Evolutionary conservation across 495 filamentous ascomycete genomes (phyloP).

Genomic region (Xylaria bambusicola): DNA sequence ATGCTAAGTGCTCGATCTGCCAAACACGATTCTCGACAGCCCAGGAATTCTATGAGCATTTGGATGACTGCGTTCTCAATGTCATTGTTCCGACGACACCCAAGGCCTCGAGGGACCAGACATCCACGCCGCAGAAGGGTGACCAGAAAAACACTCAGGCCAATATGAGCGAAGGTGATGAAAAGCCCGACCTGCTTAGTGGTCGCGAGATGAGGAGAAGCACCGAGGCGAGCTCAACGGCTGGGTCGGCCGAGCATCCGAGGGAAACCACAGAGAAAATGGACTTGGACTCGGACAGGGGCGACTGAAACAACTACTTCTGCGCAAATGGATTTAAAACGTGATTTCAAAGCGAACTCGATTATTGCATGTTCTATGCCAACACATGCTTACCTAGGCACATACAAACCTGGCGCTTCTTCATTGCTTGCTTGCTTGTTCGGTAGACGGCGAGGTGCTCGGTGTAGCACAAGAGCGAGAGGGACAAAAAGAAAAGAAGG

Average conservation of each 20-base stretch:
- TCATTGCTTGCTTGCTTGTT: no score
- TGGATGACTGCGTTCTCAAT: slow-evolving; percentile 95
- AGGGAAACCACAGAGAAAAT: slow-evolving; percentile 18
- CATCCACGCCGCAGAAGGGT: slow-evolving; percentile 52
- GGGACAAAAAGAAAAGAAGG: not conserved
- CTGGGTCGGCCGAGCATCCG: slow-evolving; percentile 9
- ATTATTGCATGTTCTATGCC: no score
- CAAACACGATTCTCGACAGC: slow-evolving; percentile 84
- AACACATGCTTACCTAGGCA: no score
- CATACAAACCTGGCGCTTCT: no score
- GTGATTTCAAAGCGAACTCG: no score
- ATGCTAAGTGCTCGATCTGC: slow-evolving; percentile 96
- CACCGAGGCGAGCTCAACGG: slow-evolving; percentile 7
- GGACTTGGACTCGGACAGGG: slow-evolving; percentile 17
- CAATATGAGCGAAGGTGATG: slow-evolving; percentile 56
- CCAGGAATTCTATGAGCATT: slow-evolving; percentile 97
- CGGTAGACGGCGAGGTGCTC: not conserved
- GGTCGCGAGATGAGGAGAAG: not conserved
- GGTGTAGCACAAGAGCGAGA: not conserved
- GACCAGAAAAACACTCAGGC: slow-evolving; percentile 54
- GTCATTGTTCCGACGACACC: slow-evolving; percentile 88
- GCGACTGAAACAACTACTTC: not conserved
- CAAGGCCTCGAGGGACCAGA: slow-evolving; percentile 59
- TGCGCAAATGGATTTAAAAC: no score
- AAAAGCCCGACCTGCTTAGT: slow-evolving; percentile 35